phyloP scores from a whole-genome alignment of 164 flowering plant species.

The Berberis vulgaris region DNA sequence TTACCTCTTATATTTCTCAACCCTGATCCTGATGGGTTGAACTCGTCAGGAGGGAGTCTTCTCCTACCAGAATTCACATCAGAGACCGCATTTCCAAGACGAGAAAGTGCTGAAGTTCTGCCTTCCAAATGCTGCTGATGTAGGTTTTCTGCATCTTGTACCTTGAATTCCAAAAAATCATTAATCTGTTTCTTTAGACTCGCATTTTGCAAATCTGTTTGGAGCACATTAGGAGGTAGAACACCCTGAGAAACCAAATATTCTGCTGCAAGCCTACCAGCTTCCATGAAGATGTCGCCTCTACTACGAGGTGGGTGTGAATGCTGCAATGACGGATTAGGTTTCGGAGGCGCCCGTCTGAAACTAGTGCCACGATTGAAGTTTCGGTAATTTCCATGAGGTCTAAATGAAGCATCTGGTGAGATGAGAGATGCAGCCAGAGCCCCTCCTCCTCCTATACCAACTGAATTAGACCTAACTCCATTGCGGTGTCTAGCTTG shows the following conservation, averaged over 20 bases:
- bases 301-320: neutral
- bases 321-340: neutral
- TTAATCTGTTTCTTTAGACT: conserved; percentile 1
- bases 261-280: conserved; percentile 87
- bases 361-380: neutral
- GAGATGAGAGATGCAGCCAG: neutral
- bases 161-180: conserved; percentile 15
- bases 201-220: conserved; percentile 47
- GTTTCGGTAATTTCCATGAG: neutral
- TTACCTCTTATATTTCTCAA: conserved; percentile 38
- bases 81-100: conserved; percentile 33
- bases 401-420: neutral
- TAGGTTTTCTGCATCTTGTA: conserved; percentile 1
- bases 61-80: conserved; percentile 34
- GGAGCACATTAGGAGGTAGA: conserved; percentile 48
- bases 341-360: neutral
- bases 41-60: conserved; percentile 5
- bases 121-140: conserved; percentile 20
- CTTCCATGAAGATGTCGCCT: conserved; percentile 70
- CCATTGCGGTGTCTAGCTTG: neutral
- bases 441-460: neutral
- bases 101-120: conserved; percentile 44
- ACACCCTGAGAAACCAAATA: conserved; percentile 80
- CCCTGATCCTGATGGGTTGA: conserved; percentile 16
- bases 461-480: neutral